These are phyloP conservation scores for Calonectria hawksworthii DNA, from an alignment of 2,329 filamentous ascomycete species.

Conservation along the genomic window DNA sequence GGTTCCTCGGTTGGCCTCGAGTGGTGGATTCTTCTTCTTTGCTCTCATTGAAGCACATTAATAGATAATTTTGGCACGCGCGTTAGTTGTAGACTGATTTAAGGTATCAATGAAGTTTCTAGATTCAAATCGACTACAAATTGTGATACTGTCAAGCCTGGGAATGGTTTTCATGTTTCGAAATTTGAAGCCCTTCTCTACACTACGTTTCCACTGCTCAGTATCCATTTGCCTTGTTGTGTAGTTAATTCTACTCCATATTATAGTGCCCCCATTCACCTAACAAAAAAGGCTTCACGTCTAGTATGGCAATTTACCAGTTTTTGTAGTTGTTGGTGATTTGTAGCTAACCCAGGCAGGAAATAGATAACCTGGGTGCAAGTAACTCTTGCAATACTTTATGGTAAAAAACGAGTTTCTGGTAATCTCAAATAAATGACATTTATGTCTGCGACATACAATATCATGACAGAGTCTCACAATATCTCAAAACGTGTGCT, in stretches of 20 bases:
- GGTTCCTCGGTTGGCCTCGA: conserved; percentile 39
- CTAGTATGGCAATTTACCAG: not conserved
- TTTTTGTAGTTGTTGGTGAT: not conserved
- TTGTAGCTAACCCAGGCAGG: not conserved
- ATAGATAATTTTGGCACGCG: conserved; percentile 47
- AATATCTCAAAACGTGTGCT: not conserved
- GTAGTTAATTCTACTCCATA: not conserved
- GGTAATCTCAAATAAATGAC: not conserved
- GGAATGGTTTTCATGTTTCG: not conserved
- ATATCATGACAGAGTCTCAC: too few species aligned
- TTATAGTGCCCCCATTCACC: not conserved
- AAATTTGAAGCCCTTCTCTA: not conserved
- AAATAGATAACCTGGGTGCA: not conserved
- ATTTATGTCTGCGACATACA: not conserved
- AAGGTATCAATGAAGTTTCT: not conserved
- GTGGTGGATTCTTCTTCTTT: conserved; percentile 46
- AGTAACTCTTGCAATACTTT: not conserved
- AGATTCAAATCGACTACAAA: not conserved
- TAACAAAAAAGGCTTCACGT: not conserved
- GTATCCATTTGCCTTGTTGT: not conserved
- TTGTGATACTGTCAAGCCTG: not conserved
- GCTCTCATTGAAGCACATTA: conserved; percentile 49
- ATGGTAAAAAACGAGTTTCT: not conserved
- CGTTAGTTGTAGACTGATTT: not conserved
- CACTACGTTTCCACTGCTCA: not conserved